These are phyloP conservation scores for Juncus effusus DNA, from an alignment of 176 grass and related monocot genomes.

Conservation along the genomic window DNA sequence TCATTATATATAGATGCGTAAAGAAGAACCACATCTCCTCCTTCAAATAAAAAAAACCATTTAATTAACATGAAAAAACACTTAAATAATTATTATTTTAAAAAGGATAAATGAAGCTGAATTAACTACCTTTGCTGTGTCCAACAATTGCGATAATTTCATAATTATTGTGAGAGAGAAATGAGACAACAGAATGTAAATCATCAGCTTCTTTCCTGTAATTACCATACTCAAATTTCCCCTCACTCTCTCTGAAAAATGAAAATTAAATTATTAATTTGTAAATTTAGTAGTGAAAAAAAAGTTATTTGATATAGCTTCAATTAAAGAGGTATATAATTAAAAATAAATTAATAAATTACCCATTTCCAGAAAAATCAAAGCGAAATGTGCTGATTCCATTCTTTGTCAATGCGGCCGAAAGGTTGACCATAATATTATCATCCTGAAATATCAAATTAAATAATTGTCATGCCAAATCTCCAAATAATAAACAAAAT, in stretches of 20 bases:
- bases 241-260: conserved; percentile 62
- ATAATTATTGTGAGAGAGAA: conserved; percentile 47
- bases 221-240: conserved; percentile 62
- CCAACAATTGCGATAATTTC: conserved; percentile 55
- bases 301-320: background rate
- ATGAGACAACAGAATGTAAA: conserved; percentile 45
- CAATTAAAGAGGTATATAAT: background rate
- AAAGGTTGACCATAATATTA: conserved; percentile 51
- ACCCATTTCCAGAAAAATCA: conserved; percentile 98
- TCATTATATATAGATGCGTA: conserved; percentile 72
- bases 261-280: conserved; percentile 5
- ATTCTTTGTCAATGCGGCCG: conserved; percentile 41
- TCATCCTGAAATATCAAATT: conserved; percentile 43
- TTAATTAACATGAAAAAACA: background rate
- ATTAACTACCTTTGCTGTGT: conserved; percentile 66
- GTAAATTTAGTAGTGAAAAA: conserved; percentile 4
- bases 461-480: background rate
- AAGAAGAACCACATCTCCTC: conserved; percentile 79
- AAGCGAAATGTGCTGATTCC: conserved; percentile 60
- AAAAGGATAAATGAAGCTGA: background rate
- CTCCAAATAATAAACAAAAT: background rate
- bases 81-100: background rate
- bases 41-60: conserved; percentile 27
- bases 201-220: conserved; percentile 64
- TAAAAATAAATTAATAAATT: conserved; percentile 27